Evolutionary conservation across 106 monocot genomes (phyloP), one percentile per base, ranked within the genome.

Genomic region (Allium fistulosum): DNA sequence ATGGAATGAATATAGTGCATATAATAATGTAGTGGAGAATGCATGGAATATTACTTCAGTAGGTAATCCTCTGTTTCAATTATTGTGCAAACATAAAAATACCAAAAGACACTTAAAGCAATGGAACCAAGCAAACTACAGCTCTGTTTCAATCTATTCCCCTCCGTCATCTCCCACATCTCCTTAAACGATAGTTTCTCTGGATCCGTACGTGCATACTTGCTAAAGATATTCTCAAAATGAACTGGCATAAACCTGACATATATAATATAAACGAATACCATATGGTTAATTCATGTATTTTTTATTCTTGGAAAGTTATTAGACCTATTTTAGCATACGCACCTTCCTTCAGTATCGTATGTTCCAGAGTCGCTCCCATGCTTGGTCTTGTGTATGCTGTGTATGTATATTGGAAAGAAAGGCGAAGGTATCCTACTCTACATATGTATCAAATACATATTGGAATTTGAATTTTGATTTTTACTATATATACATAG

Each of bases 151-250:
- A 70, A 14, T 9, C 82, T 75, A 11, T 80, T 72, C 9, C 84
- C 87, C 60, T 90, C 79, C 2, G 90, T 90, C 94, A 94, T 83
- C 12, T 53, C 7, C 87, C 87, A 94, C 15, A 94, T 45, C 69
- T 94, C 90, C n/a, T 50, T 6, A 16, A 75, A 63, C 0, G 82
- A 81, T 27, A 94, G 70, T 78, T 76, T 84, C 52, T 94, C 84
- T 0, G 84, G 80, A 48, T 27, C 65, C 2, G 87, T 85, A 5
- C 51, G 59, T 5, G 87, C 84, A 49, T 85, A 87, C 67, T 85
- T 94, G 64, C 82, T 87, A 75, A 90, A 90, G 10, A 94, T 82
- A 70, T 83, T 84, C 82, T 94, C 90, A 17, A 94, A 87, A 28
- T 74, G 81, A 15, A 66, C 72, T 8, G 94, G 94, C n/a, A 87